Conservation (phyloP, 345 rosid genomes). For the Brassica rapa region DNA sequence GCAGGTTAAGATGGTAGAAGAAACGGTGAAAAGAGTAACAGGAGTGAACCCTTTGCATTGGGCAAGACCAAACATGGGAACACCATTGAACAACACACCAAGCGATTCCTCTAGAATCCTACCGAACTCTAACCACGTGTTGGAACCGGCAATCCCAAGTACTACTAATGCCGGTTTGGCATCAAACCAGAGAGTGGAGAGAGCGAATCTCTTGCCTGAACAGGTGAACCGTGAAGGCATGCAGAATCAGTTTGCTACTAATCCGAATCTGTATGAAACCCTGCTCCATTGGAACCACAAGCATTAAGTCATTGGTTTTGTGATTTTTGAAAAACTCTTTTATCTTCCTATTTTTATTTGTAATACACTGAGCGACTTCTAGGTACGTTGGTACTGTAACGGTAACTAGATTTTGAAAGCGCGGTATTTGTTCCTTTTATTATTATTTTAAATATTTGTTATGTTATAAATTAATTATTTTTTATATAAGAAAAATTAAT, state of each 20-base stretch:
- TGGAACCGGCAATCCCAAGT: slow-evolving; percentile 19
- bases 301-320: slow-evolving; percentile 24
- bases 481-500: too few species aligned
- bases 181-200: slow-evolving; percentile 28
- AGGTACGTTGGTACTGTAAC: not conserved
- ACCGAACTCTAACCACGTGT: slow-evolving; percentile 15
- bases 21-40: not conserved
- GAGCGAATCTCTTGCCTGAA: slow-evolving; percentile 8
- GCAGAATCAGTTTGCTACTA: slow-evolving; percentile 17
- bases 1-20: not conserved
- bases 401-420: not conserved
- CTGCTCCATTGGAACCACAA: slow-evolving; percentile 37
- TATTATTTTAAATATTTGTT: too few species aligned
- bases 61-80: slow-evolving; percentile 30
- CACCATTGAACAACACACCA: slow-evolving; percentile 27
- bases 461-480: too few species aligned
- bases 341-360: not conserved
- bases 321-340: slow-evolving; percentile 12
- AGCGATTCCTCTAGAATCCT: slow-evolving; percentile 28
- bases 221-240: slow-evolving; percentile 27
- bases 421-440: too few species aligned
- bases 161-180: slow-evolving; percentile 2
- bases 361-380: not conserved
- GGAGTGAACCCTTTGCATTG: not conserved
- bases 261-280: slow-evolving; percentile 26